Base-by-base conservation (phyloP, 1,284 basidiomycete genomes). In the Austroboletus novae-zelandiae region DNA sequence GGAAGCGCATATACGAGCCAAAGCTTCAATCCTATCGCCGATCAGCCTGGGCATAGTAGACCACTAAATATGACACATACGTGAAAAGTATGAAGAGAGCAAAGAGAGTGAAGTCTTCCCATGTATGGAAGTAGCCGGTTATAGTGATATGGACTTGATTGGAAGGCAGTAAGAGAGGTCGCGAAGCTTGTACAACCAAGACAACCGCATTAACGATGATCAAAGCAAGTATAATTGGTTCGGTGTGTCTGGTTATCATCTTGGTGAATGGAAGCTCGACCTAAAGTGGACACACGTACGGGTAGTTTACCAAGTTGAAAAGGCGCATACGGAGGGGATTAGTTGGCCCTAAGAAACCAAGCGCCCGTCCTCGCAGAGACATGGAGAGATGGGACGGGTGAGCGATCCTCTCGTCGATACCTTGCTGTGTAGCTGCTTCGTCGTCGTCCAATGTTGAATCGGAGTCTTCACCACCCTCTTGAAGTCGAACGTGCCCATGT, bases 21-120 rank as follows among this genome's bases (percentile, higher is more conserved):
- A 75, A 48, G 91, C 84, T 73, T 99, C 96, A 36, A 97, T 53
- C 5, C 91, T 93, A 56, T 32, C 14, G 32, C 37, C 2, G 5
- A 43, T 45, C 30, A 48, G 39, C 27, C 17, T 42, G 39, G 34
- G 32, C 9, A 27, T 9, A 27, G 5, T 11, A 2, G 2, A 25
- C 13, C 10, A 35, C 20, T 9, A 18, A 13, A 17, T 11, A 41
- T 23, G 32, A 31, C 14, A 83, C 91, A 61, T 70, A 90, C 84
- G 94, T 95, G 76, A 94, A 98, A 57, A 92, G 61, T 57, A 84
- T 71, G 69, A 98, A 98, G 50, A 98, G 73, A 31, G 64, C 79
- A 64, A 98, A 91, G 17, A 98, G 74, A 18, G 79, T 84, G 61
- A 83, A 86, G 68, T 98, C 94, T 60, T 94, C 89, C 92, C 94